Evolutionary conservation across 169 alveolate genomes (phyloP), one percentile per base, ranked within the genome.

Genomic region (Babesia sp.): DNA sequence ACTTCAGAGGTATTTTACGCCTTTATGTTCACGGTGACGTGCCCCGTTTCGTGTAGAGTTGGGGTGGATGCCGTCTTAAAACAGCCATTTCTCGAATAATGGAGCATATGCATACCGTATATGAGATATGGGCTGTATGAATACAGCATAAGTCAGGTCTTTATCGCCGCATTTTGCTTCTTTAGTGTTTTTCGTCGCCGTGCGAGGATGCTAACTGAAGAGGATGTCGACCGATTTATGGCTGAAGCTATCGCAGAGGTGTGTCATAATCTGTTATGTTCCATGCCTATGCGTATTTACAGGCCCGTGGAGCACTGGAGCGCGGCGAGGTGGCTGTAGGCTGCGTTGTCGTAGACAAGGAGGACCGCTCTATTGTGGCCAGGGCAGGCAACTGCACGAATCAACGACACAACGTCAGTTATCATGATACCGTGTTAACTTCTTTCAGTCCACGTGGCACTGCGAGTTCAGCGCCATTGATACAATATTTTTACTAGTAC

Each of bases 301-400:
- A 82, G 83, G 90, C 90, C 16, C 54, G 81, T 16, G 12, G 6
- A 18, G 90, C 88, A 2, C 39, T 77, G 55, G 77, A 75, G 36
- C 26, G 39, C 28, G 86, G 81, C 22, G 90, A 82, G 55, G 87
- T 82, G 0, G 79, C 90, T 24, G 90, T 82, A n/a, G 90, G 86
- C 45, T 82, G 90, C 59, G 57, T 73, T 28, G 66, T 82, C 14
- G 86, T 82, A 28, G 82, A 69, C 57, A 67, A 82, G 55, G 71
- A 53, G 11, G 20, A 31, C 2, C 12, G 58, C 1, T 7, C 39
- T 12, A 45, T 68, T 0, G 81, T 64, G 3, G 76, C 63, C 8
- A 36, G 71, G 0, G 60, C 84, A 0, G 66, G 71, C 16, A 76
- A 75, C 69, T 55, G 78, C 63, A 76, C 87, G 20, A 76, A 66